These are phyloP conservation scores for Emergomyces africanus DNA, from an alignment of 2,329 filamentous ascomycete species.

Conservation along the genomic window DNA sequence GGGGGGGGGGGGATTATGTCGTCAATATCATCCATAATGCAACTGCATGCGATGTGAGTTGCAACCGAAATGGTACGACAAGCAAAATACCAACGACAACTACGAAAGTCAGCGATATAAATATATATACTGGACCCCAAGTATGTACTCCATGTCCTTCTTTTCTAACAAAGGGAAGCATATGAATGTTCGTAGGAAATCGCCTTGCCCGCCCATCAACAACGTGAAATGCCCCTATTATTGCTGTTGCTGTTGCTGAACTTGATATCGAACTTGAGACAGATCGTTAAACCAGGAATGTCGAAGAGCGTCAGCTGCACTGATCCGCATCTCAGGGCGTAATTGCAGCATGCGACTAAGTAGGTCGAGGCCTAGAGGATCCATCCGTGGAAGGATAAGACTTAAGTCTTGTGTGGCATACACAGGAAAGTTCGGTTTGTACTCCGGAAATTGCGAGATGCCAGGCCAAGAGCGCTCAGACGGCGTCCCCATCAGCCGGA, in stretches of 20 bases:
- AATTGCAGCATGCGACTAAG: constrained; percentile 85
- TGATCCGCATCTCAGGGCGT: constrained; percentile 80
- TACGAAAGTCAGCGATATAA: neutral
- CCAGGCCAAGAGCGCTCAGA: constrained; percentile 93
- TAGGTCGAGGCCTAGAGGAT: constrained; percentile 77
- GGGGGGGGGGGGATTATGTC: neutral
- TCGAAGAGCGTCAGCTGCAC: constrained; percentile 69
- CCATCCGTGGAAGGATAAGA: constrained; percentile 79
- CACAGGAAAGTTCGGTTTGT: constrained; percentile 88
- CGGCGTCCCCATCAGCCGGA: constrained; percentile 95
- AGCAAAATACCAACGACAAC: neutral
- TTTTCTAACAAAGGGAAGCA: neutral
- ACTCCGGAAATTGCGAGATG: constrained; percentile 88
- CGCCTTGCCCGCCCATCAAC: neutral
- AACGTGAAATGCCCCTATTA: neutral
- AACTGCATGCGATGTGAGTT: neutral
- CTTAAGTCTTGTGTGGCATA: constrained; percentile 86
- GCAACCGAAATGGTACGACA: neutral
- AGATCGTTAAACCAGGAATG: constrained; percentile 82
- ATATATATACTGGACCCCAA: neutral
- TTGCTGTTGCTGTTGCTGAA: constrained; percentile 9
- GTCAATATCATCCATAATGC: neutral
- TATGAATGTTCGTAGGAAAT: neutral
- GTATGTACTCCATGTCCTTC: neutral
- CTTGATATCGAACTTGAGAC: constrained; percentile 39